A percentile compares a stretch with the other conserved stretches of the same genome.
Evolutionary conservation across 2,329 filamentous ascomycete species (phyloP).

Genomic region (Monosporascus ibericus): DNA sequence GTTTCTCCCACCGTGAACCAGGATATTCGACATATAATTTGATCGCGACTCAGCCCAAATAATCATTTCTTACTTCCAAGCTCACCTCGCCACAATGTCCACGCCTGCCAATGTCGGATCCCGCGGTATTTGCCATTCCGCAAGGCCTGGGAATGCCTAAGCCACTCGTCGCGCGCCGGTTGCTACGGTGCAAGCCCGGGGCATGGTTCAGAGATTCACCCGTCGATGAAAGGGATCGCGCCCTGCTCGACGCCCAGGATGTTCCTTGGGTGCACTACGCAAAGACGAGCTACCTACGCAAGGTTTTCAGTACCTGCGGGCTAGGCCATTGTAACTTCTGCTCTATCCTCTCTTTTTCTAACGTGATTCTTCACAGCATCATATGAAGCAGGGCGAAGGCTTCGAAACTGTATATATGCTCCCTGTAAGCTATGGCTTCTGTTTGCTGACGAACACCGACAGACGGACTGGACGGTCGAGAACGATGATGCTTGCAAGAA

Average conservation of each 20-base stretch:
- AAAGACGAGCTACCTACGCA: neutral
- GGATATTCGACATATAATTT: too few species aligned
- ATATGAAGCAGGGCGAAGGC: neutral
- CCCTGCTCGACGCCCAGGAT: constrained; percentile 1
- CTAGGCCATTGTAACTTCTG: too few species aligned
- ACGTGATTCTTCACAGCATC: neutral
- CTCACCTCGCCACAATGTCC: too few species aligned
- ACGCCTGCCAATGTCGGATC: too few species aligned
- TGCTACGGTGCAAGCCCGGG: neutral
- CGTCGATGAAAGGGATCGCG: constrained; percentile 1
- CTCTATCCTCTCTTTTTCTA: neutral
- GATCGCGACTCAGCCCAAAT: too few species aligned
- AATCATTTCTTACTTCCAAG: too few species aligned
- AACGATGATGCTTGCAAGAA: constrained; percentile 5
- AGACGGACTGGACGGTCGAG: constrained; percentile 4
- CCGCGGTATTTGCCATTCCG: too few species aligned
- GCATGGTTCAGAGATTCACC: constrained; percentile 3
- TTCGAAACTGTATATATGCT: neutral
- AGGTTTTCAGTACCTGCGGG: neutral
- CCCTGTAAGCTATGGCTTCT: neutral
- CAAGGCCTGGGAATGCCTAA: too few species aligned
- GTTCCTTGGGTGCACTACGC: constrained; percentile 1
- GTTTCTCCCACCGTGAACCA: too few species aligned
- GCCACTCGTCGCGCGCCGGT: too few species aligned
- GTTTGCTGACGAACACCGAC: neutral